phyloP scores from a whole-genome alignment of 192 early-diverging fungal genomes.

The Backusella westeae region DNA sequence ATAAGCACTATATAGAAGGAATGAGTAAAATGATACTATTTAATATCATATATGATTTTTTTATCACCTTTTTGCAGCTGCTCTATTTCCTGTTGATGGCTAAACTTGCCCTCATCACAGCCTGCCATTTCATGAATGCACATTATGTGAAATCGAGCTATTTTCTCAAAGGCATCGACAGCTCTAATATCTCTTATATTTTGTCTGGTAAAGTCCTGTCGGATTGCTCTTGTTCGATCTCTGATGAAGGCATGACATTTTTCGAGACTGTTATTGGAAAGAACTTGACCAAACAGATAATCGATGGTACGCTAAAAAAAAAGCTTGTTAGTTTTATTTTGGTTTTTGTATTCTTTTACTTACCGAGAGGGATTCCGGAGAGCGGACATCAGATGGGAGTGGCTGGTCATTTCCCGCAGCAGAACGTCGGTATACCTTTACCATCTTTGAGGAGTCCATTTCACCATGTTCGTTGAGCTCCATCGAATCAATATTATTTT shows the following conservation, averaged over 20 bases:
- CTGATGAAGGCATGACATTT: conserved; percentile 80
- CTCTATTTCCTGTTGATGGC: conserved; percentile 82
- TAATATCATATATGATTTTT: no score
- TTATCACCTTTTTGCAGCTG: conserved; percentile 33
- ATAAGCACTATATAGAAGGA: no score
- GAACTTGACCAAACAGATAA: conserved; percentile 58
- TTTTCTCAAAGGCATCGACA: conserved; percentile 70
- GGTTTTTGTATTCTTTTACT: neutral
- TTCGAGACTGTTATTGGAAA: conserved; percentile 54
- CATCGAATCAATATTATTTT: conserved; percentile 67
- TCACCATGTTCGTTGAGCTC: conserved; percentile 52
- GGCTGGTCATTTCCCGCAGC: conserved; percentile 85
- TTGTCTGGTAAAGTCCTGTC: conserved; percentile 88
- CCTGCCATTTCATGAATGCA: conserved; percentile 60
- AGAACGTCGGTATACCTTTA: conserved; percentile 84
- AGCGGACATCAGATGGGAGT: conserved; percentile 87
- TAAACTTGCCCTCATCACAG: conserved; percentile 60
- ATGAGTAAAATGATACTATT: no score
- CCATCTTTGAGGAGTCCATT: conserved; percentile 61
- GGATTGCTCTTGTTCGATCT: conserved; percentile 81
- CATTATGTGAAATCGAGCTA: conserved; percentile 87
- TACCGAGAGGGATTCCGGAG: conserved; percentile 68
- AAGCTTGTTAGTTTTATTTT: neutral
- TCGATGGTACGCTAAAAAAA: conserved; percentile 52
- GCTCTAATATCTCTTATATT: conserved; percentile 73